A percentile compares a stretch with the other conserved stretches of the same genome.
phyloP scores from a whole-genome alignment of 495 filamentous ascomycete species.

The Glonium stellatum region DNA sequence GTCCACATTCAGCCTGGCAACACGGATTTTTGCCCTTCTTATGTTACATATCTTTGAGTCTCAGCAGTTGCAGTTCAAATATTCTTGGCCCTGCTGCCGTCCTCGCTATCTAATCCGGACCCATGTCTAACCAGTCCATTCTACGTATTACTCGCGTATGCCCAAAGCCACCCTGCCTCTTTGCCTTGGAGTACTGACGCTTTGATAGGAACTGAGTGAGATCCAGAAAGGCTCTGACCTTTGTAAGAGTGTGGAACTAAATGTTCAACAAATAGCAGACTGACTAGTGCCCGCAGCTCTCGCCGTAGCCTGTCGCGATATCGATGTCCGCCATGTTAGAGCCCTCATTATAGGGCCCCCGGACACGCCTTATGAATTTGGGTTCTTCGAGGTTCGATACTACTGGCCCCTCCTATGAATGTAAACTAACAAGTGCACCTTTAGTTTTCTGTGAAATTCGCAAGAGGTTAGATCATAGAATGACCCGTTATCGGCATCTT shows the following conservation, averaged over 20 bases:
- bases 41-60: not conserved
- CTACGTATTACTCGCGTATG: conserved; percentile 76
- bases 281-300: conserved; percentile 50
- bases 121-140: conserved; percentile 77
- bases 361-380: conserved; percentile 93
- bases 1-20: not conserved
- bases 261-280: conserved; percentile 4
- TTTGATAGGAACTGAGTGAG: conserved; percentile 67
- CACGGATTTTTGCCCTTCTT: not conserved
- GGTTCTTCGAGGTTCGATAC: conserved; percentile 78
- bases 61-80: not conserved
- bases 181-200: conserved; percentile 16
- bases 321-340: conserved; percentile 79
- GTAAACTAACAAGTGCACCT: conserved; percentile 6
- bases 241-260: conserved; percentile 48
- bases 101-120: not conserved
- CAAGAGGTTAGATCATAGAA: conserved; percentile 45
- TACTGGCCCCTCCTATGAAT: not conserved
- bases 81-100: not conserved
- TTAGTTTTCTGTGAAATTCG: conserved; percentile 61
- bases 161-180: conserved; percentile 17
- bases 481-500: not conserved
- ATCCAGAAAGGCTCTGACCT: conserved; percentile 74
- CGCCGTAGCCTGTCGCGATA: conserved; percentile 76
- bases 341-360: conserved; percentile 90